Conservation (phyloP, 441 rosid genomes). For the Corymbia calophylla region DNA sequence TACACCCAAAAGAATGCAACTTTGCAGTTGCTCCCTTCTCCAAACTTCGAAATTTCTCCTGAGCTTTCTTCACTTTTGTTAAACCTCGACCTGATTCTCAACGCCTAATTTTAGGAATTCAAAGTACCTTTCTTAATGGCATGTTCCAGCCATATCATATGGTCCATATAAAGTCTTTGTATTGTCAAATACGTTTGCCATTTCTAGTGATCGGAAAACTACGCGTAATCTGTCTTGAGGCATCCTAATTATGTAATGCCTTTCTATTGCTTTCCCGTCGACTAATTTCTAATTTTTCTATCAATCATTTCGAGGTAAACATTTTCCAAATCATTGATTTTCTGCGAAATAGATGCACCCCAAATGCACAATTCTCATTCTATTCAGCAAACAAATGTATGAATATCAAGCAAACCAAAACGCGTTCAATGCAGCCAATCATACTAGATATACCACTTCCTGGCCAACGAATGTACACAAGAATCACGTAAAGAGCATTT, state of each 20-base stretch:
- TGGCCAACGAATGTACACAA: background rate
- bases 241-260: background rate
- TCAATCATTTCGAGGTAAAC: background rate
- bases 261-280: background rate
- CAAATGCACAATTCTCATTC: background rate
- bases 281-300: background rate
- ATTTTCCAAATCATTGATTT: background rate
- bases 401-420: background rate
- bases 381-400: background rate
- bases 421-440: background rate
- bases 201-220: background rate
- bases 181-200: background rate
- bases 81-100: background rate
- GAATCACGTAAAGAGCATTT: background rate
- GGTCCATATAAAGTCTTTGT: background rate
- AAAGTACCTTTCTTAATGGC: background rate
- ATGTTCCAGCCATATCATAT: background rate
- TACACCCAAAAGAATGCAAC: background rate
- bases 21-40: background rate
- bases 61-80: background rate
- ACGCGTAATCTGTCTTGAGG: background rate
- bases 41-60: background rate
- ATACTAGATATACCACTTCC: background rate
- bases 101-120: background rate
- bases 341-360: background rate